Percentiles rank a stretch among this genome's conserved stretches.
Evolutionary conservation across 768 basidiomycete species (phyloP).

Genomic region (Cyclocybe cylindracea): DNA sequence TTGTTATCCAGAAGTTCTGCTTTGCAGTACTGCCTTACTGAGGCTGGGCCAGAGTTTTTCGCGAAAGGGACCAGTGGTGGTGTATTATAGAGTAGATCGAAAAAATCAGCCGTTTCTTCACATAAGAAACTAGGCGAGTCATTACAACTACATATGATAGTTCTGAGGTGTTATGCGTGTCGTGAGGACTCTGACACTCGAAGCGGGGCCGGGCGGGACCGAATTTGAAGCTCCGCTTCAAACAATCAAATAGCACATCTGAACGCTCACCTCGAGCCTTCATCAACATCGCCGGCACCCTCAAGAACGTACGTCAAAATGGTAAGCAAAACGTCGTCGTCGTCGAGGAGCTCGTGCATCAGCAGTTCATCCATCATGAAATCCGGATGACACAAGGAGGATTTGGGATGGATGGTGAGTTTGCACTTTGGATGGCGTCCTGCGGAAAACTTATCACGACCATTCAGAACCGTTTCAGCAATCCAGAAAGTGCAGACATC

Average conservation of each 20-base stretch:
- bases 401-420: slow-evolving; percentile 57
- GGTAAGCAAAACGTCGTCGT: slow-evolving; percentile 51
- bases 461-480: slow-evolving; percentile 26
- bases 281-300: slow-evolving; percentile 25
- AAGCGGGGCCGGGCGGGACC: not conserved
- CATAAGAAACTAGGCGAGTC: too few relatives aligned
- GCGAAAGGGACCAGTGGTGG: slow-evolving; percentile 69
- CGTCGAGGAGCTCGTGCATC: slow-evolving; percentile 40
- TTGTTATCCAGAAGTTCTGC: slow-evolving; percentile 55
- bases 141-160: too few relatives aligned
- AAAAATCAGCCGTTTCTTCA: too few relatives aligned
- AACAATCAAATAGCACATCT: not conserved
- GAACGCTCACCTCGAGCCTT: not conserved
- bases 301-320: slow-evolving; percentile 48
- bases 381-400: not conserved
- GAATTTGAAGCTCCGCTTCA: slow-evolving; percentile 18
- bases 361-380: slow-evolving; percentile 35
- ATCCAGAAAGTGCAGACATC: slow-evolving; percentile 12
- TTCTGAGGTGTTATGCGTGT: too few relatives aligned
- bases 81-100: slow-evolving; percentile 43
- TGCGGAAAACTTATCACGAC: not conserved
- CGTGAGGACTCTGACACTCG: too few relatives aligned
- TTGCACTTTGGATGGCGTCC: slow-evolving; percentile 35
- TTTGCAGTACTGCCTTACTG: slow-evolving; percentile 72
- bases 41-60: slow-evolving; percentile 67